Evolutionary conservation across 1,139 yeast species (phyloP).

Genomic region (Citeromyces hawaiiensis): DNA sequence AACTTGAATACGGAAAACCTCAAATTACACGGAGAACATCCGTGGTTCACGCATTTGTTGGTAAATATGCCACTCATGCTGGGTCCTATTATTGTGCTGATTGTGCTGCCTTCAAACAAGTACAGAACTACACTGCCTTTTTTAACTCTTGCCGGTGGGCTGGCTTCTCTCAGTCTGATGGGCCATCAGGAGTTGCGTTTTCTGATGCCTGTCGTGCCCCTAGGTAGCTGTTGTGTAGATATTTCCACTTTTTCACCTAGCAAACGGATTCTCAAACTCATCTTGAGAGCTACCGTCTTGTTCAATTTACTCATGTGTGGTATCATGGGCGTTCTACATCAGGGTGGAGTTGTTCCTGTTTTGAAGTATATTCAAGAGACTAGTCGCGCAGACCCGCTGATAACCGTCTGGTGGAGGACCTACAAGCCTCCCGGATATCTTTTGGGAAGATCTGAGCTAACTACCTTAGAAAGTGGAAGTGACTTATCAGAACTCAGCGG

Average conservation of each 20-base stretch:
- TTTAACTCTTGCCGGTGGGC: conserved; percentile 48
- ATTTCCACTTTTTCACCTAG: conserved; percentile 4
- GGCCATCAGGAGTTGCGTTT: conserved; percentile 93
- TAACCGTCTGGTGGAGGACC: conserved; percentile 72
- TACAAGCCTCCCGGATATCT: conserved; percentile 91
- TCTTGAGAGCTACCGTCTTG: conserved; percentile 38
- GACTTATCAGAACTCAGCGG: too few relatives aligned
- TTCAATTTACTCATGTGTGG: conserved; percentile 52
- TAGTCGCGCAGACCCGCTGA: conserved; percentile 9
- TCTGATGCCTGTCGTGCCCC: conserved; percentile 63
- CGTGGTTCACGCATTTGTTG: conserved; percentile 59
- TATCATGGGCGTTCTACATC: conserved; percentile 75
- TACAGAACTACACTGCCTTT: conserved; percentile 38
- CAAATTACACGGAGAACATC: conserved; percentile 72
- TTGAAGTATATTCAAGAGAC: conserved; percentile 24
- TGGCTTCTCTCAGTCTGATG: conserved; percentile 45
- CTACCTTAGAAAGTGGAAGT: conserved; percentile 4
- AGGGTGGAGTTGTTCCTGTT: conserved; percentile 78
- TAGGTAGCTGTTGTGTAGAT: conserved; percentile 52
- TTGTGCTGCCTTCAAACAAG: conserved; percentile 12
- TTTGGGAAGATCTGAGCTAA: conserved; percentile 26
- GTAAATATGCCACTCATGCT: conserved; percentile 67
- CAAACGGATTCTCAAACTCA: conserved; percentile 7
- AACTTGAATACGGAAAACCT: conserved; percentile 49
- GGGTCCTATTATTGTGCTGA: conserved; percentile 57